Percentiles rank a stretch among this genome's conserved stretches.
Evolutionary conservation across 805 yeast genomes (phyloP).

Genomic region (Monosporozyma servazzii): DNA sequence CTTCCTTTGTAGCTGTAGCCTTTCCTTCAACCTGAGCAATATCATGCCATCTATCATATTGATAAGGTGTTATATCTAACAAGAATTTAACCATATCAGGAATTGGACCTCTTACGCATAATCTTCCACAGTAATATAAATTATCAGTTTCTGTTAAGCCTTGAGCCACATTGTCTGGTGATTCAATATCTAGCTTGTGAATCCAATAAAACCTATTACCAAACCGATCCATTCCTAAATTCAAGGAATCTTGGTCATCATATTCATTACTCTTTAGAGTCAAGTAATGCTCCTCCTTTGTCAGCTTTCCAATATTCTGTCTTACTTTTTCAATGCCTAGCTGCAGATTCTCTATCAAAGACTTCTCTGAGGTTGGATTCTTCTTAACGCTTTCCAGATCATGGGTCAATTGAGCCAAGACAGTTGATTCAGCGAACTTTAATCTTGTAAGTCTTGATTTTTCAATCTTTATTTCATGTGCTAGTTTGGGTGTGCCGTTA

Average conservation of each 20-base stretch:
- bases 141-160: constrained; percentile 23
- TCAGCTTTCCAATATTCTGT: neutral
- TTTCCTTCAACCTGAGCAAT: constrained; percentile 12
- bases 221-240: constrained; percentile 71
- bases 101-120: constrained; percentile 89
- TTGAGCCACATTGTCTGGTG: neutral
- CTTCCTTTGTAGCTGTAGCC: constrained; percentile 18
- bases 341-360: neutral
- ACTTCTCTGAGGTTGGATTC: neutral
- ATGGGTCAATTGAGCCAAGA: neutral
- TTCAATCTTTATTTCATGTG: neutral
- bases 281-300: constrained; percentile 6
- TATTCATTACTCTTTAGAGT: constrained; percentile 19
- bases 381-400: neutral
- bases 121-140: constrained; percentile 47
- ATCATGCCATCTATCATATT: constrained; percentile 24
- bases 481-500: constrained; percentile 10
- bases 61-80: constrained; percentile 23
- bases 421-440: neutral
- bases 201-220: constrained; percentile 88
- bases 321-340: neutral
- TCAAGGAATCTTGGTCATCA: constrained; percentile 29
- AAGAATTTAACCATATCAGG: constrained; percentile 35
- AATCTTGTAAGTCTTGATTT: neutral
- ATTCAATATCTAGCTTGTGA: constrained; percentile 56